Evolutionary conservation across 2,329 filamentous ascomycete genomes (phyloP), one percentile per base, ranked within the genome.

Genomic region (Orbilia ellipsospora): DNA sequence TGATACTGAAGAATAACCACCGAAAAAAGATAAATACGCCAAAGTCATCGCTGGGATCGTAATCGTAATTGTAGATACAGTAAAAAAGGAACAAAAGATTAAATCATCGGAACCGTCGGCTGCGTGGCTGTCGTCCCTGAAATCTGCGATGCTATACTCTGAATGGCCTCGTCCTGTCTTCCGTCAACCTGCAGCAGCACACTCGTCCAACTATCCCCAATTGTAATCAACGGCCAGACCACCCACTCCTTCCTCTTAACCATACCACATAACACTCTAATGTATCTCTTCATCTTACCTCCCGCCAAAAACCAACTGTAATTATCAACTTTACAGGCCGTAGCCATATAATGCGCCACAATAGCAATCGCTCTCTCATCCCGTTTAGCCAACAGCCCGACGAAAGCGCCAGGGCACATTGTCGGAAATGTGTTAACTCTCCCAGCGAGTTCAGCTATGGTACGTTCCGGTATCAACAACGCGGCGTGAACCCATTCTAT

Each of bases 401-500:
- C 72, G 23, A 69, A 75, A n/a, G 64, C 72, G 13, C 72, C 72
- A 6, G 72, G 59, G 23, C 63, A 69, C 60, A 68, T 75, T 31
- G 72, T 75, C 12, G 72, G 72, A 16, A 75, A 75, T 8, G 64
- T 75, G 50, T 75, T 75, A 6, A 75, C 72, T 18, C 72, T 50
- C 2, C 57, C 54, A 0, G 72, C 72, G 0, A 75, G 72, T 28
- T 69, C 64, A 31, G 45, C 65, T 31, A 66, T 62, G 5, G 69
- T 73, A 12, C 50, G 36, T 12, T 48, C n/a, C 1, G 64, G 52
- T 26, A 72, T 51, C 18, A 75, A 20, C 1, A 75, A 54, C 8
- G 72, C 72, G 13, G 72, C 72, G 45, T 75, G 72, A n/a, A 69
- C 72, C 72, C 72, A 75, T 61, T 75, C 72, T 45, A 75, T 75